Evolutionary conservation across 129 eudicot genomes (phyloP), one percentile per base, ranked within the genome.

Genomic region (Flaveria trinervia): DNA sequence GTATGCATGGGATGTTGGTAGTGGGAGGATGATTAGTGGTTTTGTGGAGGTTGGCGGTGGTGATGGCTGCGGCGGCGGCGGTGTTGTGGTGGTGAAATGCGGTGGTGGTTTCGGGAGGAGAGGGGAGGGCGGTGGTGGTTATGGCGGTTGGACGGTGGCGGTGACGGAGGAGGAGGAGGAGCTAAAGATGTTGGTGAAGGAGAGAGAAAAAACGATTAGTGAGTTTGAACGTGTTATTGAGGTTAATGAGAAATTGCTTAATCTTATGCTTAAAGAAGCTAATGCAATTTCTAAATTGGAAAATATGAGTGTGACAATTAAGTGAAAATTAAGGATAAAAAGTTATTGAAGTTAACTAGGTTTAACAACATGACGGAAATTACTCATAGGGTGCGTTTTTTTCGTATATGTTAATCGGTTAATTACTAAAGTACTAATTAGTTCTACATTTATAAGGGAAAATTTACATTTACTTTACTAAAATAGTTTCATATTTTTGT

Each of bases 261-360:
- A 80, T 56, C 83, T 83, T 14, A 73, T 86, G 79, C 81, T 77
- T 9, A 80, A 49, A 72, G 85, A 86, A 66, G 85, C 81, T n/a
- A 71, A 77, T 45, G 68, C 79, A 13, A 80, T 77, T 23, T 71
- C 71, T 18, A 69, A 62, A 72, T 23, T 50, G 44, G 77, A 23
- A 36, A 79, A 25, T 11, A 16, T 43, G 30, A 73, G 12, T 75
- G 86, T 36, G 6, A 36, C 6, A 5, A 36, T 36, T 5, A 5
- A 36, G 41, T 36, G 41, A 36, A 5, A 36, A 30, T 30, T 30
- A 30, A 30, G 36, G 36, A 30, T 0, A 5, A 4, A 36, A 36
- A 36, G 7, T 36, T 36, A 36, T 5, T 36, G 7, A 5, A 36
- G 41, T 36, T 36, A 36, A 36, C 41, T 36, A 36, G 0, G 0